Evolutionary conservation across 345 rosid genomes (phyloP), one percentile per base, ranked within the genome.

Genomic region (Sonneratia caseolaris): DNA sequence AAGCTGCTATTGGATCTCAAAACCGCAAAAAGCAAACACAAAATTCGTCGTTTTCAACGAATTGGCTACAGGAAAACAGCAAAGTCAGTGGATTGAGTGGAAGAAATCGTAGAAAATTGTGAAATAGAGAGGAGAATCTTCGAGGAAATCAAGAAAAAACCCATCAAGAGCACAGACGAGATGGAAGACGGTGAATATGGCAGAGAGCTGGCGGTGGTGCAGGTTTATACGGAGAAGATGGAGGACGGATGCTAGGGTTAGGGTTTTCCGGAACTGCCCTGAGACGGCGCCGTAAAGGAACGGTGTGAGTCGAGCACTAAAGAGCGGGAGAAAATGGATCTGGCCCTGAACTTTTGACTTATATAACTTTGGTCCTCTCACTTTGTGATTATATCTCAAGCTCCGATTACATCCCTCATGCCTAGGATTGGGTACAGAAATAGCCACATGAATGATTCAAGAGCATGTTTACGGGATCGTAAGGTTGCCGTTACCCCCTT

Each of bases 211-310:
- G 21, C 3, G 67, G 55, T 15, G 70, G 32, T 24, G 75, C 1
- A 0, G 62, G 56, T 1, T 72, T 72, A 72, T 72, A 72, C 37
- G 10, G 32, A 0, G 32, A n/a, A 57, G 5, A 59, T 38, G 37
- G 66, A 62, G 37, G 37, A 35, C 14, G 43, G 69, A 13, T 3
- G 38, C 61, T 72, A 72, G 75, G 75, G 75, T 72, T 72, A 72
- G 75, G 75, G 69, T 64, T 72, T 21, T 35, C 21, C 13, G 64
- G 35, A 5, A 4, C 1, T 4, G 36, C 3, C 21, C 16, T 11
- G 66, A 27, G 37, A 14, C 66, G 66, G 16, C 66, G 66, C 18
- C 19, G 19, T 13, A 27, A 2, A 18, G 21, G 22, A 47, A 12
- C 5, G 2, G 51, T 47, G 3, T 5, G 51, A 13, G 51, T 13